Evolutionary conservation across 768 basidiomycete species (phyloP), one percentile per base, ranked within the genome.

Genomic region (Leucocoprinus sp.): DNA sequence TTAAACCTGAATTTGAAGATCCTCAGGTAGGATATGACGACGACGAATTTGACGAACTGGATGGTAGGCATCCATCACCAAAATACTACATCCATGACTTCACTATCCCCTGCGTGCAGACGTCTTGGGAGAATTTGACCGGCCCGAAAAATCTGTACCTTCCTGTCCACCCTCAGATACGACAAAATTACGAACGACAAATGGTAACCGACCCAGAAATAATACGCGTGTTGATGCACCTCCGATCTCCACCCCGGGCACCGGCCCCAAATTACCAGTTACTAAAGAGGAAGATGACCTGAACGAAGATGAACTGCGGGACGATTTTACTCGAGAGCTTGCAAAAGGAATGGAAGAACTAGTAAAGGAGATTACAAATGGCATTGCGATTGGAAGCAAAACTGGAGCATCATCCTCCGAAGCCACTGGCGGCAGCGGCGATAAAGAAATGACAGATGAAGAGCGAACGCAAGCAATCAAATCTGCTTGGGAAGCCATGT

Each of bases 41-140:
- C n/a, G 80, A 82, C 17, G 79, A 85, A 58, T 57, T 83, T 15
- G 82, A 85, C 55, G 82, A 85, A 55, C 74, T 85, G 37, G 82
- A 85, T 58, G 75, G 71, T 71, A 47, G 26, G 53, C 18, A 37
- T 23, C 19, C 44, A 15, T 19, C 17, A 37, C 38, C 27, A 45
- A 38, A n/a, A 9, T 35, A 46, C 29, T 45, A 22, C 36, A 44
- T 35, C 43, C 19, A 18, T 41, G 52, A n/a, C n/a, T 40, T 14
- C 5, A 42, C 34, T 18, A 37, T 14, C 18, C 26, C 37, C 17
- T 17, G 36, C 12, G 18, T 31, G 34, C 41, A 72, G 74, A 76
- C 58, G 68, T 75, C 35, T 63, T 76, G 8, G 62, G 66, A 36
- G 63, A 75, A 51, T 75, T 75, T n/a, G n/a, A n/a, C 53, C 60